phyloP scores from a whole-genome alignment of 371 early-diverging fungal species.

The Rhizopus arrhizus region DNA sequence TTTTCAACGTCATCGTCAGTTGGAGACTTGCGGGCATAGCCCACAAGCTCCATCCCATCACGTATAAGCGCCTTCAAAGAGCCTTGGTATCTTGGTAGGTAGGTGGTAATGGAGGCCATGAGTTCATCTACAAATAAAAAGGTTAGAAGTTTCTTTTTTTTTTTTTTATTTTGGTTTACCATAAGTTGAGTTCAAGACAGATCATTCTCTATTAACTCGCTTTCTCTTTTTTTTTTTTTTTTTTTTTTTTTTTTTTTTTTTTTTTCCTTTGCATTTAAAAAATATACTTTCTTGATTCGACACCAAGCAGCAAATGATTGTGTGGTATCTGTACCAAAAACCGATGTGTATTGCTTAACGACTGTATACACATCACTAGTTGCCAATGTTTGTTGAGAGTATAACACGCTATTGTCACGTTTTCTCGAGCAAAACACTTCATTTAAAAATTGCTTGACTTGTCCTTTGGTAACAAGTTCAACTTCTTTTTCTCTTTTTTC shows the following conservation, averaged over 20 bases:
- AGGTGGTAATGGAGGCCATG: conserved; percentile 12
- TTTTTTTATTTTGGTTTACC: not conserved
- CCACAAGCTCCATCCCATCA: conserved; percentile 17
- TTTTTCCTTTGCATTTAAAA: conserved; percentile 17
- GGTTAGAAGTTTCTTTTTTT: conserved; percentile 5
- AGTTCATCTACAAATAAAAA: conserved; percentile 20
- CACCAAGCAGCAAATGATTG: conserved; percentile 16
- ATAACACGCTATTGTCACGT: conserved; percentile 6
- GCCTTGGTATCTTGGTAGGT: conserved; percentile 23
- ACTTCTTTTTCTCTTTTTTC: conserved; percentile 6
- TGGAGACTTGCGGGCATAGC: conserved; percentile 13
- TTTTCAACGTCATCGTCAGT: conserved; percentile 7
- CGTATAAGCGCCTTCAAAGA: conserved; percentile 13
- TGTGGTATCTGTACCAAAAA: conserved; percentile 6
- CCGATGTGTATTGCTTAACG: conserved; percentile 3
- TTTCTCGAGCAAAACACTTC: conserved; percentile 5
- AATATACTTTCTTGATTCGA: conserved; percentile 12
- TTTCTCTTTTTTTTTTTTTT: too few relatives aligned
- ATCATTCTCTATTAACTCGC: not conserved
- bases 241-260: too few relatives aligned
- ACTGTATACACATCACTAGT: conserved; percentile 1
- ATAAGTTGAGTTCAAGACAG: conserved; percentile 8
- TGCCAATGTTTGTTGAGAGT: conserved; percentile 7
- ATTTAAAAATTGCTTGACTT: conserved; percentile 8
- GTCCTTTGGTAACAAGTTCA: conserved; percentile 10